These are phyloP conservation scores for Graphilbum sp. DNA, from an alignment of 2,329 filamentous ascomycete species.

Conservation along the genomic window DNA sequence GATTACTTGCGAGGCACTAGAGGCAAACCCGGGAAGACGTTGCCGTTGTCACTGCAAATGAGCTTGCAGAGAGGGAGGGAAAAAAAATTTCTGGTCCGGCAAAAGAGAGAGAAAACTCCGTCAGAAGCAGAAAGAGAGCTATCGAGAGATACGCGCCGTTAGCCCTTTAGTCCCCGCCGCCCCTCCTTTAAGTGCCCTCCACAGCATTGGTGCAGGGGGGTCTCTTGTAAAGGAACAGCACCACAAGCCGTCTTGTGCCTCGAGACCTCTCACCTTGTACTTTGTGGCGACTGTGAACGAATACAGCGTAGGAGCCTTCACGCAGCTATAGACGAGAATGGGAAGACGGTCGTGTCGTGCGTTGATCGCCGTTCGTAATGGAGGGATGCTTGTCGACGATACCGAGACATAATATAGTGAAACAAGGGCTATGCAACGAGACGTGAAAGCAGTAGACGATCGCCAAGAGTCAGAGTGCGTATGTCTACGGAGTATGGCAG, in stretches of 20 bases:
- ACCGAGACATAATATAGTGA: slow-evolving; percentile 6
- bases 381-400: neutral
- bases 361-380: slow-evolving; percentile 5
- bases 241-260: no score
- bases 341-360: neutral
- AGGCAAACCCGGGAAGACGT: no score
- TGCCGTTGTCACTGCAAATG: no score
- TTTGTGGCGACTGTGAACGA: no score
- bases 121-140: neutral
- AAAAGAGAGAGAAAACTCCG: neutral
- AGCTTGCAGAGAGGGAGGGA: no score
- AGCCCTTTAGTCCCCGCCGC: neutral
- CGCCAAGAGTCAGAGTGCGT: neutral
- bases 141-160: neutral
- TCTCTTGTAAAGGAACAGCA: no score
- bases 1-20: no score
- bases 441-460: neutral
- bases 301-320: no score
- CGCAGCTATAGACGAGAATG: no score
- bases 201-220: no score
- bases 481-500: no score
- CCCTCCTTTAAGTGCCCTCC: no score
- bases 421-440: neutral
- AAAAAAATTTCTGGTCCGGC: neutral
- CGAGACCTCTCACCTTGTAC: neutral